A percentile compares a stretch with the other conserved stretches of the same genome.
Evolutionary conservation across 2,329 filamentous ascomycete species (phyloP).

Genomic region (Pseudomassariella vexata): DNA sequence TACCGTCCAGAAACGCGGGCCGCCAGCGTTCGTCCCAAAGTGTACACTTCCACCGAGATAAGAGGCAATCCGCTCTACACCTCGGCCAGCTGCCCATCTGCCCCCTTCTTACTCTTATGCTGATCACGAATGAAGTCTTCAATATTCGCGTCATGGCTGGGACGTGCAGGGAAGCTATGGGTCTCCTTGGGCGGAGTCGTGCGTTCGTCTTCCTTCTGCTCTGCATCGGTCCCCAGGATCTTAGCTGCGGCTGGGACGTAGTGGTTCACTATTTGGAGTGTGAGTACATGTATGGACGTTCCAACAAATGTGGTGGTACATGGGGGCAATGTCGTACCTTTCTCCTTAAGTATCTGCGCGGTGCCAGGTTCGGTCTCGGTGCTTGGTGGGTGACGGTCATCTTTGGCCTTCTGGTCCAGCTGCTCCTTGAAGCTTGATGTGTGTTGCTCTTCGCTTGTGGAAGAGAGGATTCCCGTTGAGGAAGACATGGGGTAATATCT

Average conservation of each 20-base stretch:
- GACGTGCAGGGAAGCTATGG: slow-evolving; percentile 35
- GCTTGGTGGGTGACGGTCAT: slow-evolving; percentile 24
- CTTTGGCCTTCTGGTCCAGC: slow-evolving; percentile 35
- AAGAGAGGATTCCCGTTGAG: slow-evolving; percentile 5
- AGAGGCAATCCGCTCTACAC: no score
- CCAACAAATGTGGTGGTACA: no score
- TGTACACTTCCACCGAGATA: no score
- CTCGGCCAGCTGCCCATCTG: slow-evolving; percentile 5
- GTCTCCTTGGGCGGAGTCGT: slow-evolving; percentile 10
- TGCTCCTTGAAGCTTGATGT: slow-evolving; percentile 33
- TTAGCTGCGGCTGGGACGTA: slow-evolving; percentile 37
- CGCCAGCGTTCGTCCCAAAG: no score
- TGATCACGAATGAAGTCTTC: slow-evolving; percentile 49
- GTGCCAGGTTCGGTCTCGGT: no score
- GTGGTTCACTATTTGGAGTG: slow-evolving; percentile 28
- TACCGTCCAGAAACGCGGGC: no score
- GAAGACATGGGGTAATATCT: slow-evolving; percentile 3
- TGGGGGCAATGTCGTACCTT: no score
- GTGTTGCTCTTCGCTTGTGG: slow-evolving; percentile 10
- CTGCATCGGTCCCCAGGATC: slow-evolving; percentile 27
- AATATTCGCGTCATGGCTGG: slow-evolving; percentile 41
- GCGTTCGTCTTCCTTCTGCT: slow-evolving; percentile 18
- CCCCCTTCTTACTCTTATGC: slow-evolving; percentile 36
- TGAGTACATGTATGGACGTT: neutral
- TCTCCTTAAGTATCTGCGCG: slow-evolving; percentile 36